Percentiles rank a stretch among this genome's conserved stretches.
phyloP scores from a whole-genome alignment of 805 yeast genomes.

The Kodamaea fukazawae region DNA sequence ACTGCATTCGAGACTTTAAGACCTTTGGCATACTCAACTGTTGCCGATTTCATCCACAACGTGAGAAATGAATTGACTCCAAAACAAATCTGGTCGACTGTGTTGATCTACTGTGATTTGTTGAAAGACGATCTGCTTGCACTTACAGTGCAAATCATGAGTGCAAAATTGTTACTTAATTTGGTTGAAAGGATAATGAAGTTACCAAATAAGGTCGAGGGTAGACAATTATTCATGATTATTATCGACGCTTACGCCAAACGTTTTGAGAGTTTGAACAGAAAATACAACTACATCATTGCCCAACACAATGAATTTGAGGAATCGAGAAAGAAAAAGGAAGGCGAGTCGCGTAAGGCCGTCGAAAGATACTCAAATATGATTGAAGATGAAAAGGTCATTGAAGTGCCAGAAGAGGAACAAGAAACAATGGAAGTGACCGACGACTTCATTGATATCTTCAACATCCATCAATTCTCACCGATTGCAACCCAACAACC shows the following conservation, averaged over 20 bases:
- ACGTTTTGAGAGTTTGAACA: conserved; percentile 71
- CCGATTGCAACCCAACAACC: conserved; percentile 62
- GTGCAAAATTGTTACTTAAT: conserved; percentile 85
- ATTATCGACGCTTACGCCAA: conserved; percentile 87
- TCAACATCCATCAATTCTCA: conserved; percentile 36
- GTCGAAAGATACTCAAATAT: conserved; percentile 34
- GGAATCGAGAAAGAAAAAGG: conserved; percentile 36
- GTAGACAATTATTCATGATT: conserved; percentile 77
- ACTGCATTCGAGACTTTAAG: conserved; percentile 87
- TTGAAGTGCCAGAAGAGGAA: conserved; percentile 11
- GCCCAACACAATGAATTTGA: conserved; percentile 56
- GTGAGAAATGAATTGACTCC: conserved; percentile 81
- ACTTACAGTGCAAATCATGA: conserved; percentile 91
- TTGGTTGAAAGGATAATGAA: conserved; percentile 85
- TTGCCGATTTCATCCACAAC: conserved; percentile 93
- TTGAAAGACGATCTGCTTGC: conserved; percentile 80
- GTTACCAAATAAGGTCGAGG: conserved; percentile 76
- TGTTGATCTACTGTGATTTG: conserved; percentile 74
- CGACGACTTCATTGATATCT: conserved; percentile 22
- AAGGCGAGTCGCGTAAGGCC: conserved; percentile 43
- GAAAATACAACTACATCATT: conserved; percentile 66
- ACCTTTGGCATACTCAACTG: conserved; percentile 91
- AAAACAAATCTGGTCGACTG: conserved; percentile 83
- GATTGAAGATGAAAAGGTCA: conserved; percentile 29
- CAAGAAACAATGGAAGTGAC: conserved; percentile 23